Conservation (phyloP, 73 alveolate genomes). For the Paramecium caudatum region DNA sequence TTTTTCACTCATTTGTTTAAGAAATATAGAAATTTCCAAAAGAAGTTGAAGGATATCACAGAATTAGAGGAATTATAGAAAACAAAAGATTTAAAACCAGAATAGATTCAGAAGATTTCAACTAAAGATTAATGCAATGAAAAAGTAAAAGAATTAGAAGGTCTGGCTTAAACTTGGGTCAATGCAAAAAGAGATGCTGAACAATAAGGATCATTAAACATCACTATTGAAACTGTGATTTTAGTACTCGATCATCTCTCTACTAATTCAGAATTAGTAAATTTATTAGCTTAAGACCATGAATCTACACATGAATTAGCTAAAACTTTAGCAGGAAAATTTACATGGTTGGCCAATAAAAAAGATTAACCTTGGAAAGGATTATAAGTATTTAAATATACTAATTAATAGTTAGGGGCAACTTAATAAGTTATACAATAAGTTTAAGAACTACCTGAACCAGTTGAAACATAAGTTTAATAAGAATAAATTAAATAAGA, state of each 20-base stretch:
- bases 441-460: background rate
- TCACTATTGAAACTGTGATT: background rate
- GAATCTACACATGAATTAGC: slow-evolving; percentile 40
- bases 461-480: background rate
- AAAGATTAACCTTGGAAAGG: slow-evolving; percentile 66
- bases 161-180: background rate
- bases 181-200: slow-evolving; percentile 31
- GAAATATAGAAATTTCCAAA: slow-evolving; percentile 19
- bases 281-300: slow-evolving; percentile 48
- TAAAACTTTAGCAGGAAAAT: background rate
- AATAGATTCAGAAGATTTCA: slow-evolving; percentile 27
- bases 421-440: background rate
- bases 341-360: slow-evolving; percentile 9
- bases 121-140: background rate
- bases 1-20: background rate
- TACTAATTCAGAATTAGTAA: background rate
- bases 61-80: slow-evolving; percentile 48
- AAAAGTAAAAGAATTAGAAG: slow-evolving; percentile 30
- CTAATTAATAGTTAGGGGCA: background rate
- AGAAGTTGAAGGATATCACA: slow-evolving; percentile 50
- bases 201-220: slow-evolving; percentile 15
- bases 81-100: slow-evolving; percentile 48
- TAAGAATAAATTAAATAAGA: too few relatives aligned
- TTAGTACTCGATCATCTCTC: slow-evolving; percentile 42
- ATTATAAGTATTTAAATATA: background rate